Conservation (phyloP, 352 stramenopile genomes). For the Phytophthora kernoviae region DNA sequence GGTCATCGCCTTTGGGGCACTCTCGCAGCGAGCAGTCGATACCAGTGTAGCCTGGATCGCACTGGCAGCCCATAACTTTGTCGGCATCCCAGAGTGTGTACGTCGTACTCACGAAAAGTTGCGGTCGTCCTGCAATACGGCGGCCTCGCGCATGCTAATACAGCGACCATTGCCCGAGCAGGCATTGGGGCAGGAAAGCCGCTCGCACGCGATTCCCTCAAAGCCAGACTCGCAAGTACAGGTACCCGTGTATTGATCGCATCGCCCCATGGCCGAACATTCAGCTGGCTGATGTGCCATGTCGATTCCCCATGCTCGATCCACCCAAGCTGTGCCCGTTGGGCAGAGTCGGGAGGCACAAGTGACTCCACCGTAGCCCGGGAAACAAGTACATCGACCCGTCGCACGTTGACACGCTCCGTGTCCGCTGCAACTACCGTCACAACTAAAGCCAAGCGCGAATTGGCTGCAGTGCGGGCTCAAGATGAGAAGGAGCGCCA, state of each 20-base stretch:
- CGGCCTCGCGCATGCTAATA: conserved; percentile 72
- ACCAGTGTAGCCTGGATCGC: conserved; percentile 64
- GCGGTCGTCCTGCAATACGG: conserved; percentile 56
- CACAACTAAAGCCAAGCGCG: conserved; percentile 44
- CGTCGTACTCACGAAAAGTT: conserved; percentile 72
- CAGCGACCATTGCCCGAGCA: conserved; percentile 69
- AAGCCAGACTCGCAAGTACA: conserved; percentile 67
- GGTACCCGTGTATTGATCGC: conserved; percentile 69
- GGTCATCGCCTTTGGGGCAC: conserved; percentile 70
- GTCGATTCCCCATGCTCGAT: conserved; percentile 60
- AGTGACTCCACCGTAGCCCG: conserved; percentile 69
- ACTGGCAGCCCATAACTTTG: conserved; percentile 82
- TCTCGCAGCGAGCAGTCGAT: conserved; percentile 66
- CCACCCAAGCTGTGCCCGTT: conserved; percentile 55
- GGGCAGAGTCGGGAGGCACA: conserved; percentile 63
- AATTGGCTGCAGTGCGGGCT: conserved; percentile 1
- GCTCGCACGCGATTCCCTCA: conserved; percentile 79
- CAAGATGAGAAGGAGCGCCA: conserved; percentile 12
- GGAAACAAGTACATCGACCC: conserved; percentile 84
- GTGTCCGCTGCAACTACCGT: conserved; percentile 87
- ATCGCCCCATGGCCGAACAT: conserved; percentile 87
- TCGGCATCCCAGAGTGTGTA: conserved; percentile 76
- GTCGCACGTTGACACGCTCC: conserved; percentile 54
- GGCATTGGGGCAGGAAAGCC: conserved; percentile 57
- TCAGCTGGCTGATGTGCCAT: conserved; percentile 80